Evolutionary conservation across 805 yeast species (phyloP), one percentile per base, ranked within the genome.

Genomic region (Kazachstania kunashirensis): DNA sequence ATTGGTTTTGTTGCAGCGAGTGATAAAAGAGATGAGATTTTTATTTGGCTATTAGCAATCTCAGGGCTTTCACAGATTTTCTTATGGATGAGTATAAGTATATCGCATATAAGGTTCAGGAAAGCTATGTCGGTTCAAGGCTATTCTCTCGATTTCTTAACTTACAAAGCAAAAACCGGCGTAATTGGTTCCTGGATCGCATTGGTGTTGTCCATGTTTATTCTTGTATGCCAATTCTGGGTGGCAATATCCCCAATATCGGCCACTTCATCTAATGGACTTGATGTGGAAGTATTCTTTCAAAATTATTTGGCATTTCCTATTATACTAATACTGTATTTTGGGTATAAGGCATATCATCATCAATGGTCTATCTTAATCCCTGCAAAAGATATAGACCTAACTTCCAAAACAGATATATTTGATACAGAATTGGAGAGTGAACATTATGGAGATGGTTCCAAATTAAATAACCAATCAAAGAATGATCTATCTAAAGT

Each of bases 1-100:
- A 55, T 78, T 17, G 73, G 79, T 33, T 78, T 73, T 57, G 63
- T 82, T 31, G 73, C 79, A 28, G 84, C 84, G 5, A 71, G 80
- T 28, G 59, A 67, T 8, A 61, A 68, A 40, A 66, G 76, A 48
- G 69, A 68, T 34, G 70, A 61, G 6, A 79, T 80, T 20, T 84
- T 83, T 62, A 66, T 66, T 46, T 83, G 92, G 92, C 59, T 83
- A 58, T 65, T 79, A 49, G 81, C 88, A n/a, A 58, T 83, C 24
- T 77, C 85, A 28, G 88, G 88, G 42, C 64, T 83, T 44, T 75
- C 86, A 1, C 76, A 86, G n/a, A 66, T 82, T 41, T 75, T 80
- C 60, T 77, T 84, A 24, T 83, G 94, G 94, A 79, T 78, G 35
- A 72, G 84, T 6, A 76, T 82, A 44, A 76, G 80, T 52, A 60